Percentiles rank a stretch among this genome's conserved stretches.
phyloP scores from a whole-genome alignment of 2,329 filamentous ascomycete species.

The Teratosphaeria viscida region DNA sequence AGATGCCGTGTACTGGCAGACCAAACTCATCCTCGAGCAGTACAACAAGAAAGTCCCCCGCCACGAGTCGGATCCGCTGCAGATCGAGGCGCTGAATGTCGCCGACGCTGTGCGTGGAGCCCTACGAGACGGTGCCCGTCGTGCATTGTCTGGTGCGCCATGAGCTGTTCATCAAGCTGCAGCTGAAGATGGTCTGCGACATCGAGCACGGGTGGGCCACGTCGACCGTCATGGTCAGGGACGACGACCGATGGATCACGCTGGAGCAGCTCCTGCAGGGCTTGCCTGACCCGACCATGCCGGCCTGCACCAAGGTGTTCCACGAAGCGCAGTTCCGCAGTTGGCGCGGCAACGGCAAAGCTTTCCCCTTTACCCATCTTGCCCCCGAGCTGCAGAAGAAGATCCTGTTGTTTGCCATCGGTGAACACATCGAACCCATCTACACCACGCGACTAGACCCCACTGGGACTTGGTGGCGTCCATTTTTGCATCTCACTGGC shows the following conservation, averaged over 20 bases:
- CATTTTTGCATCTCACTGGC: background rate
- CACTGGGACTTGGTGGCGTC: background rate
- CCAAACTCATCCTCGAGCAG: background rate
- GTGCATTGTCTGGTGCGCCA: constrained; percentile 1
- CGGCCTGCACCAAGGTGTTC: background rate
- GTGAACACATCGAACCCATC: constrained; percentile 1
- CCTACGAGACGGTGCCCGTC: background rate
- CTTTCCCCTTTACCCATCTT: background rate
- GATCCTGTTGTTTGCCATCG: constrained; percentile 3
- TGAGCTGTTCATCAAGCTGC: constrained; percentile 1
- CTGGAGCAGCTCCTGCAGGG: background rate
- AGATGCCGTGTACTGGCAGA: background rate
- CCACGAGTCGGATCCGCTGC: background rate
- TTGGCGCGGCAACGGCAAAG: background rate
- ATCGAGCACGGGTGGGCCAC: background rate
- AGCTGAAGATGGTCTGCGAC: constrained; percentile 4
- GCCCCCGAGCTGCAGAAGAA: background rate
- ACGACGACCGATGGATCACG: background rate
- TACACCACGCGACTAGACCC: background rate
- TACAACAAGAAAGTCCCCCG: background rate
- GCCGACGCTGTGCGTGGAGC: constrained; percentile 1
- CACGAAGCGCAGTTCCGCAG: background rate
- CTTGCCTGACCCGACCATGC: background rate
- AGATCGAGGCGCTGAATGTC: background rate
- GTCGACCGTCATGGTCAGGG: constrained; percentile 1